These are phyloP conservation scores for Gymnopilus dilepis DNA, from an alignment of 768 basidiomycete genomes.

Conservation along the genomic window DNA sequence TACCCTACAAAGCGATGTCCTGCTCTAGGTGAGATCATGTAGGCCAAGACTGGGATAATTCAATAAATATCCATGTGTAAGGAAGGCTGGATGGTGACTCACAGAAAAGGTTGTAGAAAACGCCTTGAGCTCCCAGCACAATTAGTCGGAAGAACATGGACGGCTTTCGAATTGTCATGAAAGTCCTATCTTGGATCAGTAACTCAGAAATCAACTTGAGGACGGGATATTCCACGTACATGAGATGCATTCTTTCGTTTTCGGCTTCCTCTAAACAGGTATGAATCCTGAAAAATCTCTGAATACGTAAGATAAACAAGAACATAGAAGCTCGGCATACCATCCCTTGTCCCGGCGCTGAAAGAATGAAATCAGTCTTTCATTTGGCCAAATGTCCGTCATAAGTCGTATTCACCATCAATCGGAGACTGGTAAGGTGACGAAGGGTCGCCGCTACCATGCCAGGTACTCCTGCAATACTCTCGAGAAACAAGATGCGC, in stretches of 20 bases:
- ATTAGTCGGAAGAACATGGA: constrained; percentile 80
- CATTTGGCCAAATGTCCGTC: not conserved
- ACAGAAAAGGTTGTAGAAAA: constrained; percentile 91
- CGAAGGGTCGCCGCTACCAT: constrained; percentile 92
- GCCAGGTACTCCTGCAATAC: constrained; percentile 94
- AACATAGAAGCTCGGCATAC: constrained; percentile 31
- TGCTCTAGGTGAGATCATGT: constrained; percentile 75
- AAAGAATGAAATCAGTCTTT: constrained; percentile 4
- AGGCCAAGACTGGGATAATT: constrained; percentile 62
- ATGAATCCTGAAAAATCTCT: constrained; percentile 75
- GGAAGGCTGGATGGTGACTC: constrained; percentile 34
- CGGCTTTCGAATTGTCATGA: constrained; percentile 90
- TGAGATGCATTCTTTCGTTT: constrained; percentile 96
- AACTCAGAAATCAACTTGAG: constrained; percentile 2
- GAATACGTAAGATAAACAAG: constrained; percentile 50
- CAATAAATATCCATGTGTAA: constrained; percentile 10
- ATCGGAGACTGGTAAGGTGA: constrained; percentile 85
- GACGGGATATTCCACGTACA: constrained; percentile 51
- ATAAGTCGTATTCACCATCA: constrained; percentile 64
- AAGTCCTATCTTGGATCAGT: constrained; percentile 64
- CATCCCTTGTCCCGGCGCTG: constrained; percentile 60
- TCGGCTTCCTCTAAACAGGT: constrained; percentile 94
- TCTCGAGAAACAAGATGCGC: constrained; percentile 75
- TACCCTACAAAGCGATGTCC: constrained; percentile 93
- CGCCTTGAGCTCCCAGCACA: constrained; percentile 90